Conservation (phyloP, 164 flowering plant species). For the Kalanchoe fedtschenkoi region DNA sequence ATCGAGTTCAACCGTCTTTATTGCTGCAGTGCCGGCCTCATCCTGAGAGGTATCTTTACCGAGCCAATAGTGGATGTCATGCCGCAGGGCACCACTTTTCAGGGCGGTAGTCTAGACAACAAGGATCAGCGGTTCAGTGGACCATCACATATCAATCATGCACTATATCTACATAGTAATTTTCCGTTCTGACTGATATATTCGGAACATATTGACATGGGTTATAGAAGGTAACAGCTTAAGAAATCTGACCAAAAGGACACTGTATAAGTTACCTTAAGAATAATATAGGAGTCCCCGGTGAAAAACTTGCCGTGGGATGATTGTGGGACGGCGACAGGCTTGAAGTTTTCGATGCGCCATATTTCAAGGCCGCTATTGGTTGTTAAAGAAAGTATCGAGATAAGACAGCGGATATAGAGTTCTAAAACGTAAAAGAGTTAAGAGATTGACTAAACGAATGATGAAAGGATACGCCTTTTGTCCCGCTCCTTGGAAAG, state of each 20-base stretch:
- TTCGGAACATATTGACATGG: too few species aligned
- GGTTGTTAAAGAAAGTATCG: constrained; percentile 45
- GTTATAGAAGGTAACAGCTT: too few species aligned
- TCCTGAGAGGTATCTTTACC: constrained; percentile 97
- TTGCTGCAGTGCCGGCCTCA: constrained; percentile 94
- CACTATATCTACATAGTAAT: too few species aligned
- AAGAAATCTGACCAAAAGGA: background rate
- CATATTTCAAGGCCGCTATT: constrained; percentile 92
- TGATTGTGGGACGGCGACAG: constrained; percentile 59
- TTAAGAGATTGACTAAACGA: background rate
- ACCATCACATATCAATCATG: background rate
- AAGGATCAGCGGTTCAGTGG: background rate
- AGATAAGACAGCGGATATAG: background rate
- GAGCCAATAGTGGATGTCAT: constrained; percentile 98
- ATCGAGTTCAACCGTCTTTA: constrained; percentile 94
- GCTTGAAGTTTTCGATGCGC: constrained; percentile 84
- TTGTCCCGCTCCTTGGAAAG: constrained; percentile 95
- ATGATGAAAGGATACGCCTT: constrained; percentile 63
- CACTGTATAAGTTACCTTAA: constrained; percentile 40
- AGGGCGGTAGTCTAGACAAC: constrained; percentile 69
- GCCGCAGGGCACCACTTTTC: constrained; percentile 82
- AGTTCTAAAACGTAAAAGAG: background rate
- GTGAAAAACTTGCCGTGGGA: constrained; percentile 85
- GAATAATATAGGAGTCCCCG: constrained; percentile 85
- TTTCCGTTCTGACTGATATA: too few species aligned